Evolutionary conservation across 257 asterid species (phyloP).

Genomic region (Salvia hispanica): DNA sequence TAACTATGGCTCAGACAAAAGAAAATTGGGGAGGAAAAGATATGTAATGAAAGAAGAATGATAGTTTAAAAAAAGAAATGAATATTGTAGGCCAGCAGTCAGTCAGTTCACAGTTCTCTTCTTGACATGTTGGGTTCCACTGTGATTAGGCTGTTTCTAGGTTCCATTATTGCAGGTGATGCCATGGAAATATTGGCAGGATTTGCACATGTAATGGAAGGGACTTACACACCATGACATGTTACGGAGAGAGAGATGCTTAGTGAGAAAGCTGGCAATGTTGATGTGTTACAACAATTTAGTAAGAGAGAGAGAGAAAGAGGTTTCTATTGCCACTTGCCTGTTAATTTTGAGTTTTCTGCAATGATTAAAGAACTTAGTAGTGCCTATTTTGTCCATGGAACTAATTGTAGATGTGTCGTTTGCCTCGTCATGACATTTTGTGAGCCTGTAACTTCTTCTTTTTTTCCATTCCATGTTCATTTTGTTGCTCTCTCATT

Average conservation of each 20-base stretch:
- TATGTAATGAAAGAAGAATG: not conserved
- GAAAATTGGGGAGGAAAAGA: conserved; percentile 1
- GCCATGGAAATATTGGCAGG: not conserved
- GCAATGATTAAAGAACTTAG: not conserved
- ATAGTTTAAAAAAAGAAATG: not conserved
- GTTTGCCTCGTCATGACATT: not conserved
- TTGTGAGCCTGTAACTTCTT: not conserved
- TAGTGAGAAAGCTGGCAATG: not conserved
- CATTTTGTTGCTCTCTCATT: conserved; percentile 8
- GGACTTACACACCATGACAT: not conserved
- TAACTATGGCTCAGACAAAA: not conserved
- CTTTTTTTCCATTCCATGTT: not conserved
- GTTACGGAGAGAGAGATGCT: not conserved
- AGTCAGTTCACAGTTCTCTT: too few species aligned
- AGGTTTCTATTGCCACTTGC: not conserved
- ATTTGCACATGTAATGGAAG: not conserved
- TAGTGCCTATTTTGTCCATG: not conserved
- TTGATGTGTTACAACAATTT: not conserved
- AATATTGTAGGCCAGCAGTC: not conserved
- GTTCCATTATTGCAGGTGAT: not conserved
- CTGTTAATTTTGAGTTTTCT: not conserved
- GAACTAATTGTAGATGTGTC: not conserved
- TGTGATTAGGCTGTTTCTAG: not conserved
- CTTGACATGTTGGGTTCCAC: conserved; percentile 1
- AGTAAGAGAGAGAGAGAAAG: conserved; percentile 7